Percentiles rank a stretch among this genome's conserved stretches.
These are phyloP conservation scores for Chalciporus chontae DNA, from an alignment of 768 basidiomycete genomes.

Conservation along the genomic window DNA sequence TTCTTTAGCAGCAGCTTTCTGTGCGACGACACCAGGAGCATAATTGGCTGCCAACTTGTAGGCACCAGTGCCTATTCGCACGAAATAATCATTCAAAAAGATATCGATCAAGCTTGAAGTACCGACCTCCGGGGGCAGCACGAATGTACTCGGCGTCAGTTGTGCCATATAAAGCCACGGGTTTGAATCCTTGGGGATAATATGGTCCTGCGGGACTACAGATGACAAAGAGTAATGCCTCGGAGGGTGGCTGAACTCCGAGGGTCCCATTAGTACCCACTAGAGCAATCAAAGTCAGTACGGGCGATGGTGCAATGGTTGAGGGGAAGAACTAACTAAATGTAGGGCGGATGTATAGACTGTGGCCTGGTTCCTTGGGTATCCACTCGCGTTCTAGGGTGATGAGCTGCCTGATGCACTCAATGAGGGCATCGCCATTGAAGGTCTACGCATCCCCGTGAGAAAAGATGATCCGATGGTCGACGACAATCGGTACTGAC, in stretches of 20 bases:
- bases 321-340: slow-evolving; percentile 47
- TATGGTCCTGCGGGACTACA: slow-evolving; percentile 72
- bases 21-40: slow-evolving; percentile 83
- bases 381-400: slow-evolving; percentile 87
- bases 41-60: slow-evolving; percentile 89
- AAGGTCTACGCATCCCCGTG: slow-evolving; percentile 51
- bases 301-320: neutral
- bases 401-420: slow-evolving; percentile 84
- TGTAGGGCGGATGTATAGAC: slow-evolving; percentile 86
- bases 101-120: neutral
- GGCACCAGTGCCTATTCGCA: slow-evolving; percentile 65
- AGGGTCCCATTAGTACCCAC: slow-evolving; percentile 63
- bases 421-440: slow-evolving; percentile 66
- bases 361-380: slow-evolving; percentile 82
- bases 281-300: slow-evolving; percentile 26
- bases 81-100: slow-evolving; percentile 6
- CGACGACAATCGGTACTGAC: slow-evolving; percentile 36
- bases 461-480: no score
- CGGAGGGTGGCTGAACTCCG: slow-evolving; percentile 56
- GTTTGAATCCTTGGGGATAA: slow-evolving; percentile 86
- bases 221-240: slow-evolving; percentile 66
- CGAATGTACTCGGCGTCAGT: slow-evolving; percentile 66
- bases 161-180: slow-evolving; percentile 81
- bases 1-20: slow-evolving; percentile 66
- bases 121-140: slow-evolving; percentile 75